phyloP scores from a whole-genome alignment of 495 filamentous ascomycete genomes.

The Neohortaea acidophila region DNA sequence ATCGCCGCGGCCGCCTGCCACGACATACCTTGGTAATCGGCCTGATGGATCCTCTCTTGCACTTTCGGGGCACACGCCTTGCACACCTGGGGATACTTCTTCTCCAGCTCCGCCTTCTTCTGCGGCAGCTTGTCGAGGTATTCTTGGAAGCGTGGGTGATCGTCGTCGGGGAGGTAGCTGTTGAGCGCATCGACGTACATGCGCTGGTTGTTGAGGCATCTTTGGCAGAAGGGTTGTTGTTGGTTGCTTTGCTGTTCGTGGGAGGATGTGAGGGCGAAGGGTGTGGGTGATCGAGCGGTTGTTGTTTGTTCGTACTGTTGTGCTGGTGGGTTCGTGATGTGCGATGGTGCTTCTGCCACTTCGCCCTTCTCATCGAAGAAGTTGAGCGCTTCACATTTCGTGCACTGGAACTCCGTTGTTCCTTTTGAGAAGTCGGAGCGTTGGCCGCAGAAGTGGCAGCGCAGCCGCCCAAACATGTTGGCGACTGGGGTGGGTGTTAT shows the following conservation, averaged over 20 bases:
- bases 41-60: constrained; percentile 43
- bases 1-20: constrained; percentile 61
- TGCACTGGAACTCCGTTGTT: constrained; percentile 33
- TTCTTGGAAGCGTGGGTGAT: constrained; percentile 46
- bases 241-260: constrained; percentile 1
- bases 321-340: constrained; percentile 19
- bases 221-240: constrained; percentile 49
- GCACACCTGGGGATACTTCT: constrained; percentile 73
- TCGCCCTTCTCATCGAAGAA: constrained; percentile 75
- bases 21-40: constrained; percentile 54
- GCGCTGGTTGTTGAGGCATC: constrained; percentile 70
- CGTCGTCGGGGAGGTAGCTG: constrained; percentile 51
- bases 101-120: constrained; percentile 51
- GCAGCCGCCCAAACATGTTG: constrained; percentile 9
- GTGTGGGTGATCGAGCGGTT: no score
- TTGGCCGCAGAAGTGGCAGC: constrained; percentile 18
- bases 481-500: no score
- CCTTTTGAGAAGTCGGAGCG: constrained; percentile 13
- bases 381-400: constrained; percentile 65
- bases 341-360: constrained; percentile 70
- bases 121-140: constrained; percentile 41
- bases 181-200: constrained; percentile 51
- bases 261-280: constrained; percentile 5
- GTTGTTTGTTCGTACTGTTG: constrained; percentile 2
- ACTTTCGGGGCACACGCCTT: constrained; percentile 55